A percentile compares a stretch with the other conserved stretches of the same genome.
Evolutionary conservation across 306 rosid species (phyloP).

Genomic region (Citrullus amarus): DNA sequence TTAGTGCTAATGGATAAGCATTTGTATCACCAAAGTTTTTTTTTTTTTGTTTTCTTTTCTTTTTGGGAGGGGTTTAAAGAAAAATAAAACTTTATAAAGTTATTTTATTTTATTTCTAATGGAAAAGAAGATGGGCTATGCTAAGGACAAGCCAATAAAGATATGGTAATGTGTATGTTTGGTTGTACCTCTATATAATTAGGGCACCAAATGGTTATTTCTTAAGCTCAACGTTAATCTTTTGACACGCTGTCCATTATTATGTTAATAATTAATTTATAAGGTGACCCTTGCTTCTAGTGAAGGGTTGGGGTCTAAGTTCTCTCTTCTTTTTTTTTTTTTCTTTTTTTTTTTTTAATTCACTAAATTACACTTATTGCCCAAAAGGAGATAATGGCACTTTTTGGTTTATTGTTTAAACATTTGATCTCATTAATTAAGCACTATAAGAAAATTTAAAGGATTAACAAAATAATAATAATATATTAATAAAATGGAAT

Average conservation of each 20-base stretch:
- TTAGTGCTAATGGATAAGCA: conserved; percentile 29
- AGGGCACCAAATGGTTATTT: conserved; percentile 1
- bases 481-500: not conserved
- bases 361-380: not conserved
- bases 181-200: conserved; percentile 26
- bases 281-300: conserved; percentile 9
- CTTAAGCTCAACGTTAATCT: conserved; percentile 17
- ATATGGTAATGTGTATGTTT: conserved; percentile 29
- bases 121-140: conserved; percentile 18
- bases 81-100: conserved; percentile 1
- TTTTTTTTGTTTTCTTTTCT: not conserved
- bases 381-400: not conserved
- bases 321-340: no score
- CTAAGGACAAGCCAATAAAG: conserved; percentile 43
- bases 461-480: not conserved
- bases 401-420: not conserved
- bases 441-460: not conserved
- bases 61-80: not conserved
- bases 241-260: conserved; percentile 25
- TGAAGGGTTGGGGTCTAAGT: conserved; percentile 4
- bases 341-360: not conserved
- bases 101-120: conserved; percentile 1
- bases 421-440: not conserved
- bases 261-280: not conserved
- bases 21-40: not conserved